Percentiles rank a stretch among this genome's conserved stretches.
Evolutionary conservation across 2,329 filamentous ascomycete genomes (phyloP).

Genomic region (Claviceps quebecensis): DNA sequence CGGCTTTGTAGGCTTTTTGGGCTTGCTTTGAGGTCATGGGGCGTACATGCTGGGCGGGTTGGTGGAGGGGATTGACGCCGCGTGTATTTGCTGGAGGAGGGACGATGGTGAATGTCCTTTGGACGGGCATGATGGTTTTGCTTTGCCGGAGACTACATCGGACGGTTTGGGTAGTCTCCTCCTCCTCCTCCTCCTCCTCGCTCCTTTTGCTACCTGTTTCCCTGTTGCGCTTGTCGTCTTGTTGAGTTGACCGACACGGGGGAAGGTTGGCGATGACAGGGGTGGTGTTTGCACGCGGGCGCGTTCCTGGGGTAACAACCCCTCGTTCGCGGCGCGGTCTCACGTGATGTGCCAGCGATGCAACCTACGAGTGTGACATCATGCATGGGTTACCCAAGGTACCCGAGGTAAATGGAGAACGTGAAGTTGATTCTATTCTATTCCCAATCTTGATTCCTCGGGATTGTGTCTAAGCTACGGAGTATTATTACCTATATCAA

Average conservation of each 20-base stretch:
- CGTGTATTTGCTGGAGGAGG: slow-evolving; percentile 15
- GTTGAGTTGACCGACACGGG: background rate
- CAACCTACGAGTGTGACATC: too few species aligned
- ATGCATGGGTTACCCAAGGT: background rate
- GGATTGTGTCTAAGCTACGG: too few species aligned
- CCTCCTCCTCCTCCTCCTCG: background rate
- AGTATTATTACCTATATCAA: too few species aligned
- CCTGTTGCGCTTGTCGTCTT: background rate
- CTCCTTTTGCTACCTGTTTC: background rate
- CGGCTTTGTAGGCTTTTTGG: slow-evolving; percentile 23
- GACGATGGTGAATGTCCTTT: slow-evolving; percentile 32
- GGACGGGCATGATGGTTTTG: slow-evolving; percentile 20
- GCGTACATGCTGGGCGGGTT: background rate
- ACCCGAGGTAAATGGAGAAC: background rate
- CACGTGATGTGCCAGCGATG: background rate
- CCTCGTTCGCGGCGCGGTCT: background rate
- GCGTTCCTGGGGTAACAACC: background rate
- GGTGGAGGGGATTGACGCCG: background rate
- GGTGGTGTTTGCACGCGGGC: background rate
- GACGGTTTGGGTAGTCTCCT: background rate
- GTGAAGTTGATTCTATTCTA: too few species aligned
- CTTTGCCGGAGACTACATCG: slow-evolving; percentile 4
- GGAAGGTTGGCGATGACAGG: background rate
- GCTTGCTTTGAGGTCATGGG: slow-evolving; percentile 30
- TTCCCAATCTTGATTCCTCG: too few species aligned